These are phyloP conservation scores for Termitomyces sp. DNA, from an alignment of 768 basidiomycete species.

Conservation along the genomic window DNA sequence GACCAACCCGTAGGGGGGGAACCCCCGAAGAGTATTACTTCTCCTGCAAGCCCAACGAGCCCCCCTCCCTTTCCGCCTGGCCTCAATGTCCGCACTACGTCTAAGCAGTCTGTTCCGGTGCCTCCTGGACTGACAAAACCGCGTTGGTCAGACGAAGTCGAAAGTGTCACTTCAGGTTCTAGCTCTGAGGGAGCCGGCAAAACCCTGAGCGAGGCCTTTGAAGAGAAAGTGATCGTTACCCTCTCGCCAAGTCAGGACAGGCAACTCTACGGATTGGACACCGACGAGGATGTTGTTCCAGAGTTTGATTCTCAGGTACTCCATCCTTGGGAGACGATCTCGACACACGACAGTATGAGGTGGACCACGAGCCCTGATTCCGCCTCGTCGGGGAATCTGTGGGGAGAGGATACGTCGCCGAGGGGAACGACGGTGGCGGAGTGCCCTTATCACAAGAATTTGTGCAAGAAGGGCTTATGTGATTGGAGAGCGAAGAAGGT, in stretches of 20 bases:
- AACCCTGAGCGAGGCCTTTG: constrained; percentile 6
- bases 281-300: constrained; percentile 1
- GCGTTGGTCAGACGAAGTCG: constrained; percentile 5
- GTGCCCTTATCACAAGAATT: constrained; percentile 23
- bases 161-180: constrained; percentile 1
- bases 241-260: constrained; percentile 21
- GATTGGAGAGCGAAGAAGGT: constrained; percentile 22
- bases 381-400: constrained; percentile 15
- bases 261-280: constrained; percentile 12
- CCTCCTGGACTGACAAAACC: constrained; percentile 13
- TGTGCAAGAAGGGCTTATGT: constrained; percentile 34
- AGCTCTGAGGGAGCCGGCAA: constrained; percentile 2
- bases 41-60: neutral
- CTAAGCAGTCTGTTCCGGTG: constrained; percentile 1
- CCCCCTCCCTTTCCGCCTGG: constrained; percentile 12
- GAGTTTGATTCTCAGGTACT: constrained; percentile 17
- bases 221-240: constrained; percentile 13
- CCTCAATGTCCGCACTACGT: constrained; percentile 1
- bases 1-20: constrained; percentile 2
- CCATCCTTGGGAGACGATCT: constrained; percentile 17
- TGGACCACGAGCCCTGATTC: neutral
- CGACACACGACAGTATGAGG: neutral
- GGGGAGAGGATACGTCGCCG: constrained; percentile 16
- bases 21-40: neutral
- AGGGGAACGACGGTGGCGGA: constrained; percentile 11